Conservation (phyloP, 768 basidiomycete genomes). For the Boletus rubescentipes region DNA sequence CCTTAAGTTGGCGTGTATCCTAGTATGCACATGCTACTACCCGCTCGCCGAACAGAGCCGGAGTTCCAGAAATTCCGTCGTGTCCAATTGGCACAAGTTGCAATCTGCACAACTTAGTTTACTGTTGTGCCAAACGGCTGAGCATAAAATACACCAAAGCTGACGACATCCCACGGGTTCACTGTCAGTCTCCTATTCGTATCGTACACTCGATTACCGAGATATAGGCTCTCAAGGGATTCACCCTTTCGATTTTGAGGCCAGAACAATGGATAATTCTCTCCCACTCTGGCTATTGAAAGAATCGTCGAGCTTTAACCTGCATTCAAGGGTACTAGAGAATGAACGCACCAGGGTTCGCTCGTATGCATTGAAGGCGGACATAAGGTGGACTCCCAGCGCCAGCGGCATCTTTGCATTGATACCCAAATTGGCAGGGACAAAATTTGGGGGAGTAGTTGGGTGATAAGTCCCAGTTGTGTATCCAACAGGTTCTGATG, state of each 20-base stretch:
- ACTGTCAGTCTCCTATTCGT: no score
- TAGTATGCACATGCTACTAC: no score
- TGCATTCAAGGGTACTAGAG: no score
- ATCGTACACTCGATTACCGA: constrained; percentile 4
- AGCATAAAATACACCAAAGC: no score
- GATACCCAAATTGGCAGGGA: constrained; percentile 1
- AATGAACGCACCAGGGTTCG: background rate
- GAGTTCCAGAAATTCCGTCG: no score
- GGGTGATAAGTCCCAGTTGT: background rate
- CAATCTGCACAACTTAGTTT: no score
- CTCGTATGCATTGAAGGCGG: background rate
- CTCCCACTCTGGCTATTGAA: background rate
- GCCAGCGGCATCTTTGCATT: constrained; percentile 2
- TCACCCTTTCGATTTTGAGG: background rate
- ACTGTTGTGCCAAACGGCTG: no score
- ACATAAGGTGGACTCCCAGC: background rate
- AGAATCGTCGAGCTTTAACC: no score
- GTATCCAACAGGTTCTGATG: background rate
- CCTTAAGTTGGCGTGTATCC: no score
- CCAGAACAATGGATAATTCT: background rate
- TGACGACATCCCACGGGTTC: no score
- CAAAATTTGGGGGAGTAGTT: background rate
- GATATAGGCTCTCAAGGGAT: background rate
- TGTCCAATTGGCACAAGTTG: no score
- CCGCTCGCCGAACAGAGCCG: no score